Evolutionary conservation across 1,284 basidiomycete species (phyloP), one percentile per base, ranked within the genome.

Genomic region (Kalmanozyma brasiliensis): DNA sequence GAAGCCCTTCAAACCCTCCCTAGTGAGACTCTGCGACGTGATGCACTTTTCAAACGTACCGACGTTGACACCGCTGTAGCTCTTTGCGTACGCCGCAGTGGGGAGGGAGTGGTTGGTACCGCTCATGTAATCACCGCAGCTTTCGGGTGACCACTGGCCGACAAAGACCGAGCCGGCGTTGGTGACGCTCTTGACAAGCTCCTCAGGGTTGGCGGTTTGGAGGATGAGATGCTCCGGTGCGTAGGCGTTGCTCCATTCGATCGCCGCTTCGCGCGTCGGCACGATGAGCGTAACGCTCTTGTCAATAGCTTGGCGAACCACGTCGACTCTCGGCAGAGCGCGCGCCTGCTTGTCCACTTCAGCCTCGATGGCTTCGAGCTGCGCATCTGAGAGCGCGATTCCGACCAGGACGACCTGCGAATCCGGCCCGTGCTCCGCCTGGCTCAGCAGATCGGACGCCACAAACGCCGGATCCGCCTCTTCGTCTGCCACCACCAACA

Each of bases 1-100:
- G 20, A 99, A 86, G 3, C 82, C 85, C 71, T 85, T 85, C 49
- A 99, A 85, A 7, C 96, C 96, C 17, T 88, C 88, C 14, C 85
- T 83, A 4, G 93, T 92, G 24, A 98, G 87, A 78, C 94, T 90
- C 82, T 98, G 96, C 8, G 91, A 92, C 7, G 96, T 99, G 79
- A 98, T 97, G 83, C 98, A 91, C 84, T 99, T 99, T 84, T 98
- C 94, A 89, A 98, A 99, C 1, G 94, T 94, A 19, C 89, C 86
- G 0, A 95, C 98, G 84, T 96, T 98, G 74, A 99, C 96, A 16
- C 96, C 96, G 71, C 92, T 94, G 85, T 96, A 98, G 82, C 98
- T 94, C 53, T 93, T 90, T 14, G 96, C 96, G 80, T 94, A 98
- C 19, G 94, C 94, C 17, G 73, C 77, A 22, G 82, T 83, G 37